Evolutionary conservation across 768 basidiomycete genomes (phyloP).

Genomic region (Lactarius vividus): DNA sequence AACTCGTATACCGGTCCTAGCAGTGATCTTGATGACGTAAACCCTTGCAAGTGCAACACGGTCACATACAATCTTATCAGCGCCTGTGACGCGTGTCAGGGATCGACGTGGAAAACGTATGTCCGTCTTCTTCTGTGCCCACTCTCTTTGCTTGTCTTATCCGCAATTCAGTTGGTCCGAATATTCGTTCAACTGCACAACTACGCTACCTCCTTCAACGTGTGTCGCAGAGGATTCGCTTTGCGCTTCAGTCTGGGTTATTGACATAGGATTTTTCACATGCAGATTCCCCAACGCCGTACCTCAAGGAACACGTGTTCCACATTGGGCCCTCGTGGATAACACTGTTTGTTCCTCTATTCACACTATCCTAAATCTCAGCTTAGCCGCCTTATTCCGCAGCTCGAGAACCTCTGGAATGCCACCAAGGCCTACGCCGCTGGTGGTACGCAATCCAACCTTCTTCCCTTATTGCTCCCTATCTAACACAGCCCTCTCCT

Average conservation of each 20-base stretch:
- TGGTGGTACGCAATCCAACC: neutral
- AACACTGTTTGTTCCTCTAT: neutral
- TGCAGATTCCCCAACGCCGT: slow-evolving; percentile 11
- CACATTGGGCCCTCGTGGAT: slow-evolving; percentile 2
- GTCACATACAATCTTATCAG: slow-evolving; percentile 17
- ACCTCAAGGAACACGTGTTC: neutral
- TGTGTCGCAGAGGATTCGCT: neutral
- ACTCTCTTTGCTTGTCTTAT: neutral
- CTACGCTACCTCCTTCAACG: neutral
- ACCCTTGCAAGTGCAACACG: slow-evolving; percentile 20
- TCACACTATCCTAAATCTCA: neutral
- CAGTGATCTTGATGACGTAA: neutral
- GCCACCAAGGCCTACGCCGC: neutral
- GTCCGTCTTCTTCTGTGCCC: neutral
- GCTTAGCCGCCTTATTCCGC: neutral
- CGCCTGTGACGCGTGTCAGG: slow-evolving; percentile 22
- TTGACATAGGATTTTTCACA: neutral
- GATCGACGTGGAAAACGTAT: neutral
- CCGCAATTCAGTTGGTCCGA: neutral
- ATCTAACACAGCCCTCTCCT: neutral
- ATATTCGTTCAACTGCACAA: slow-evolving; percentile 10
- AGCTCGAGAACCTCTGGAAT: neutral
- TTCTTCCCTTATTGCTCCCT: too few relatives aligned
- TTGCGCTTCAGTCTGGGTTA: neutral
- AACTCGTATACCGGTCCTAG: too few relatives aligned